Conservation (phyloP, 2,329 filamentous ascomycete genomes). For the Fusarium illudens region DNA sequence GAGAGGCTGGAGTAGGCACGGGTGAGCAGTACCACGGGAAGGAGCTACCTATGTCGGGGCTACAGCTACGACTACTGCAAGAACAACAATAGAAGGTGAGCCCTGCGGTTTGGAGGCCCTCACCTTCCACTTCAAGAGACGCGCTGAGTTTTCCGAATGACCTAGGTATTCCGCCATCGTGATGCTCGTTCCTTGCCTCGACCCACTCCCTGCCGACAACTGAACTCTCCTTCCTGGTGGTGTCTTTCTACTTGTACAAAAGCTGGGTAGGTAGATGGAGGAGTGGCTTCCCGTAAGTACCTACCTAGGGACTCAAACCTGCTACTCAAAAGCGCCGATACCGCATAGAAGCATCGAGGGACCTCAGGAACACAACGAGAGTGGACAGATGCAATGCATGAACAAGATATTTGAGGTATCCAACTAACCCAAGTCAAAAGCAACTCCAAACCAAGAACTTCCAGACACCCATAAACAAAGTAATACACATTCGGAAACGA, state of each 20-base stretch:
- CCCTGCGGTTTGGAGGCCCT: neutral
- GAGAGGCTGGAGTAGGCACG: neutral
- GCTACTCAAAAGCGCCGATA: no score
- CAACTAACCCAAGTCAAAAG: neutral
- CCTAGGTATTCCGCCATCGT: neutral
- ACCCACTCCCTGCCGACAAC: neutral
- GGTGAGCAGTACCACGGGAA: neutral
- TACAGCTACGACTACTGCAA: neutral
- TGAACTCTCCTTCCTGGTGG: neutral
- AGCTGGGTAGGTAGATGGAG: neutral
- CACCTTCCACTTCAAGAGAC: neutral
- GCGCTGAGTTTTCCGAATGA: neutral
- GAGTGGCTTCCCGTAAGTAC: no score
- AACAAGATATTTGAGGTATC: slow-evolving; percentile 28
- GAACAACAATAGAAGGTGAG: neutral
- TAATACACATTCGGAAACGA: neutral
- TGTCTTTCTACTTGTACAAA: neutral
- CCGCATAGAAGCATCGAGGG: neutral
- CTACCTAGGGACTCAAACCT: no score
- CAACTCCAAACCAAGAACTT: slow-evolving; percentile 16
- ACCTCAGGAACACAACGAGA: neutral
- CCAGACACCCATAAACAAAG: neutral
- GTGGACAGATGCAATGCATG: neutral
- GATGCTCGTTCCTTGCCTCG: neutral
- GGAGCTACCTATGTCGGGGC: neutral